Conservation (phyloP, 2,329 filamentous ascomycete species). For the Coniochaeta hoffmannii region DNA sequence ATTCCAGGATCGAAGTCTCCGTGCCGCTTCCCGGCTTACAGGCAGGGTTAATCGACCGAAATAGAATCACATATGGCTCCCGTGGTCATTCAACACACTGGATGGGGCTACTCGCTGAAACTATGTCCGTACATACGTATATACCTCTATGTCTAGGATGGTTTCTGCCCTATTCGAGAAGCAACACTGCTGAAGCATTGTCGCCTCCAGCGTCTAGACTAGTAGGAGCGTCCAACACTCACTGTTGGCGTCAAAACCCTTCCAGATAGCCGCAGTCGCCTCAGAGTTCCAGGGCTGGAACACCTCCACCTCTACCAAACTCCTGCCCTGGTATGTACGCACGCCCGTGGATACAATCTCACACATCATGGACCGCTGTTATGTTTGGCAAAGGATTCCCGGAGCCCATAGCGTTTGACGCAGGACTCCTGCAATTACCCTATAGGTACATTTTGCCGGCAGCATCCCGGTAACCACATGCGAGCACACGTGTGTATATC, state of each 20-base stretch:
- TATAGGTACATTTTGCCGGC: no score
- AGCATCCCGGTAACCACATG: not conserved
- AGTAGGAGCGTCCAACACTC: not conserved
- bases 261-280: not conserved
- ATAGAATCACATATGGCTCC: not conserved
- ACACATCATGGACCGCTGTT: not conserved
- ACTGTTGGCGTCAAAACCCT: not conserved
- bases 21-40: not conserved
- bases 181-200: no score
- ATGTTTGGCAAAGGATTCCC: not conserved
- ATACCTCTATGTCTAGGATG: no score
- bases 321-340: not conserved
- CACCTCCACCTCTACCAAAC: not conserved
- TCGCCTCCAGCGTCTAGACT: no score
- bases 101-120: not conserved
- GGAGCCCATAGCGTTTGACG: not conserved
- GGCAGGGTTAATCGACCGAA: not conserved
- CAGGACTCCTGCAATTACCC: not conserved
- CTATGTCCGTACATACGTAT: no score
- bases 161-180: no score
- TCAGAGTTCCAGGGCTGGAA: not conserved
- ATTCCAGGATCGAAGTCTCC: not conserved
- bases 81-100: no score
- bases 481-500: not conserved
- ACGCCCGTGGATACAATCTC: not conserved